Evolutionary conservation across 345 rosid genomes (phyloP).

Genomic region (Aethionema arabicum): DNA sequence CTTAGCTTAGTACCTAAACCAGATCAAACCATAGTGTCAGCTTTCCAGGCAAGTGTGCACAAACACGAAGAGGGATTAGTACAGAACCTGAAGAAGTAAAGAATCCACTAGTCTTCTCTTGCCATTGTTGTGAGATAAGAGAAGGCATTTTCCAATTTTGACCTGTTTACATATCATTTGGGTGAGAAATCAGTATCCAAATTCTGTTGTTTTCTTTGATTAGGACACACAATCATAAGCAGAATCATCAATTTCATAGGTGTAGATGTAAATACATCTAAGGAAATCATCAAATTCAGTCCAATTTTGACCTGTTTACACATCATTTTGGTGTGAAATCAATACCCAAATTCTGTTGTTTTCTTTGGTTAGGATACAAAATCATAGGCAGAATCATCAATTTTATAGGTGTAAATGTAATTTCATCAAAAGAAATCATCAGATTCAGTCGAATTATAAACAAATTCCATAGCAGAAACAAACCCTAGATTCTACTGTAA

Average conservation of each 20-base stretch:
- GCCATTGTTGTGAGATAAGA: constrained; percentile 75
- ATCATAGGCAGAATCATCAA: constrained; percentile 3
- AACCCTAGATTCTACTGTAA: neutral
- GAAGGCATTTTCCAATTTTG: constrained; percentile 60
- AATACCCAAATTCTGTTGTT: neutral
- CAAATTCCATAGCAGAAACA: constrained; percentile 1
- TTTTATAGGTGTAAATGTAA: neutral
- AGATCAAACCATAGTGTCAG: constrained; percentile 12
- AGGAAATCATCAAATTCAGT: constrained; percentile 1
- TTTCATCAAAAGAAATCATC: constrained; percentile 1
- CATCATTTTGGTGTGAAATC: no score
- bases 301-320: no score
- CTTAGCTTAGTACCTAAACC: constrained; percentile 71
- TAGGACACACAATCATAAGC: constrained; percentile 10
- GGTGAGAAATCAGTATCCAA: neutral
- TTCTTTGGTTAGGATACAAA: neutral
- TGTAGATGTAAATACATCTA: neutral
- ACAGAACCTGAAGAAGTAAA: constrained; percentile 82
- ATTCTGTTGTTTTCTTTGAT: neutral
- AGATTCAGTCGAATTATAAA: constrained; percentile 8
- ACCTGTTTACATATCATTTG: no score
- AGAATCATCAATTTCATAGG: neutral
- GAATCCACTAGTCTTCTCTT: constrained; percentile 76
- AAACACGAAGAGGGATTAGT: constrained; percentile 3
- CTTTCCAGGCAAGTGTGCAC: constrained; percentile 1